Percentiles rank a stretch among this genome's conserved stretches.
Evolutionary conservation across 202 grass and related monocot species (phyloP).

Genomic region (Schoenoplectus tabernaemontani): DNA sequence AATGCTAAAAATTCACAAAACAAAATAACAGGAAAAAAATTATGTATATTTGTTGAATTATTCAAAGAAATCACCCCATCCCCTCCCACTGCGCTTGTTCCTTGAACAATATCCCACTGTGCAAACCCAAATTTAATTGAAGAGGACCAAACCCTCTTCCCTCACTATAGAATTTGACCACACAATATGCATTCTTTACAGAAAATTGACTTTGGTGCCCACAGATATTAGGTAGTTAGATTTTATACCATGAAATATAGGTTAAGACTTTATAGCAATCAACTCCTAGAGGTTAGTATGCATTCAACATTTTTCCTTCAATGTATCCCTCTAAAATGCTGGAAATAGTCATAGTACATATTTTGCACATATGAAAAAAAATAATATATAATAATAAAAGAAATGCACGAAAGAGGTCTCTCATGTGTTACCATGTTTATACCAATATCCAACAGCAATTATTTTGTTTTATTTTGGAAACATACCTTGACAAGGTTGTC

Average conservation of each 20-base stretch:
- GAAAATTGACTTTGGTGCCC: background rate
- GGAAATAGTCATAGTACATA: background rate
- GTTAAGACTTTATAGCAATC: background rate
- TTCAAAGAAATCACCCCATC: background rate
- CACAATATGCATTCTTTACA: background rate
- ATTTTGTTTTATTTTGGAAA: background rate
- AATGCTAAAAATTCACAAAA: background rate
- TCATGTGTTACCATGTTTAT: background rate
- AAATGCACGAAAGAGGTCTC: background rate
- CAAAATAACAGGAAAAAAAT: background rate
- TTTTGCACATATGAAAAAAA: background rate
- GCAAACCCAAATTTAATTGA: too few relatives aligned
- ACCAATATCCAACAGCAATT: background rate
- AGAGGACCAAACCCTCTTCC: background rate
- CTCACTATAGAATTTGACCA: background rate
- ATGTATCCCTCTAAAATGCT: background rate
- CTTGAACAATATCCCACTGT: too few relatives aligned
- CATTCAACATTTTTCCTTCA: background rate
- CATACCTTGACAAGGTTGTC: constrained; percentile 92
- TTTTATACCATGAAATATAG: background rate
- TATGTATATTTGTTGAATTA: background rate
- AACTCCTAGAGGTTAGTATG: background rate
- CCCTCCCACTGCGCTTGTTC: too few relatives aligned
- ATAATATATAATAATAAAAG: too few relatives aligned
- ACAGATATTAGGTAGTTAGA: background rate